These are phyloP conservation scores for Umbelopsis ramanniana DNA, from an alignment of 192 early-diverging fungal species.

Conservation along the genomic window DNA sequence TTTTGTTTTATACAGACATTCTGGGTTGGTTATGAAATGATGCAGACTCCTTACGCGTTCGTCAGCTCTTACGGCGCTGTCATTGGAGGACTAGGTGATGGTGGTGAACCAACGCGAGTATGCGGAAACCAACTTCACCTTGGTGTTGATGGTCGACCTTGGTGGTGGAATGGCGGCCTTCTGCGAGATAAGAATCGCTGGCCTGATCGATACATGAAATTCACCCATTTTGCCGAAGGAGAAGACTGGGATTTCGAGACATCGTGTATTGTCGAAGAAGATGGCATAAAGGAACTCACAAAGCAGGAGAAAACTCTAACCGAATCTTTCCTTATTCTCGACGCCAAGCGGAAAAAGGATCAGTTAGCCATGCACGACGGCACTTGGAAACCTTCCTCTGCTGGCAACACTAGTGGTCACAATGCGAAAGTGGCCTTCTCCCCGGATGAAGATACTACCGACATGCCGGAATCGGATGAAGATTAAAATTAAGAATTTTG, in stretches of 20 bases:
- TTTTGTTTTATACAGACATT: constrained; percentile 40
- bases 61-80: constrained; percentile 41
- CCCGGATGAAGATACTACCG: background rate
- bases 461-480: background rate
- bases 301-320: background rate
- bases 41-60: constrained; percentile 47
- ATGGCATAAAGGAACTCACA: constrained; percentile 16
- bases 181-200: constrained; percentile 38
- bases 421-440: background rate
- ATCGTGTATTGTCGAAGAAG: constrained; percentile 27
- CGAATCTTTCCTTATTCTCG: constrained; percentile 13
- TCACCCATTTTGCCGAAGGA: constrained; percentile 33
- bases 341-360: constrained; percentile 25
- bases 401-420: background rate
- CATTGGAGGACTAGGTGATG: constrained; percentile 42
- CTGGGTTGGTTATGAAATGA: constrained; percentile 59
- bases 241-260: constrained; percentile 31
- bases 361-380: constrained; percentile 23
- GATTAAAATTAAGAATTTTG: background rate
- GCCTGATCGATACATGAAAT: constrained; percentile 21
- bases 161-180: constrained; percentile 48
- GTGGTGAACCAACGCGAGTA: constrained; percentile 18
- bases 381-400: constrained; percentile 16
- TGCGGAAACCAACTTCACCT: constrained; percentile 43
- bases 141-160: constrained; percentile 26